phyloP scores from a whole-genome alignment of 495 filamentous ascomycete species.

The Astrocystis sublimbata region DNA sequence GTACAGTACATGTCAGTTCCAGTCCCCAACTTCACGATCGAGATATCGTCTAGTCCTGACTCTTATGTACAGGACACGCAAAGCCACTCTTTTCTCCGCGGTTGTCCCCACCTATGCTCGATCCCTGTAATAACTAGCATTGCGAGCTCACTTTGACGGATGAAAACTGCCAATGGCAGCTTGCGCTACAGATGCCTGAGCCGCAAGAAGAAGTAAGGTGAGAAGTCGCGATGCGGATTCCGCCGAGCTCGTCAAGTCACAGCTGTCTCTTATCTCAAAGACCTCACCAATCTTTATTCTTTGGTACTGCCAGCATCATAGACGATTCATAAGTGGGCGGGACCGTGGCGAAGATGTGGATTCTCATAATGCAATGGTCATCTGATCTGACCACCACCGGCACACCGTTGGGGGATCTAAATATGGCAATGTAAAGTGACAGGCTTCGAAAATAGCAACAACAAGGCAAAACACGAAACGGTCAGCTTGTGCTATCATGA shows the following conservation, averaged over 20 bases:
- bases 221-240: neutral
- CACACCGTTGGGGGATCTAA: slow-evolving; percentile 17
- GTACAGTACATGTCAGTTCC: neutral
- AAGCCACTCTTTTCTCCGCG: neutral
- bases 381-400: slow-evolving; percentile 20
- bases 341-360: neutral
- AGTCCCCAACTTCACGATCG: neutral
- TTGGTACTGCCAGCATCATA: no score
- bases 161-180: neutral
- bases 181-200: slow-evolving; percentile 3
- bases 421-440: neutral
- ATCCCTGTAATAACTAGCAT: neutral
- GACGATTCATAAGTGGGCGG: neutral
- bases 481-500: neutral
- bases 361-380: neutral
- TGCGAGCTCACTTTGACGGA: neutral
- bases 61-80: neutral
- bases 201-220: neutral
- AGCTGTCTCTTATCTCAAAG: neutral
- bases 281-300: neutral
- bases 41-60: neutral
- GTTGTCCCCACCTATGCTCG: slow-evolving; percentile 16
- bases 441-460: neutral
- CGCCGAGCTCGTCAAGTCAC: neutral
- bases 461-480: neutral